Base-by-base conservation (phyloP, 495 filamentous ascomycete species). In the Niebla homalea region DNA sequence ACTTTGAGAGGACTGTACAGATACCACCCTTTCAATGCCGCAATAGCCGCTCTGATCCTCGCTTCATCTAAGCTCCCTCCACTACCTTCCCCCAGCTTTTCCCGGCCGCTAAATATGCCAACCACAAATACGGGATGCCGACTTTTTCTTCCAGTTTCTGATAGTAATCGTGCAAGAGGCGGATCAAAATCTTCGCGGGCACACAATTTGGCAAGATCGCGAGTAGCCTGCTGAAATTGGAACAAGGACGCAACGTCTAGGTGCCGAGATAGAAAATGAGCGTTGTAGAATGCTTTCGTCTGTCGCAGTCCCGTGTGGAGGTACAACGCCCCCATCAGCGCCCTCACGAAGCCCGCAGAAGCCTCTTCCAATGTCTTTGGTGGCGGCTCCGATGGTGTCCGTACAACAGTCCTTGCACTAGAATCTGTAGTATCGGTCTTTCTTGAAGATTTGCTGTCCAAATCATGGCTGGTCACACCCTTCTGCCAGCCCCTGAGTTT, bases 111-210 rank as follows among this genome's bases (percentile, higher is more conserved):
- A 70, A 81, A 98, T 49, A 97, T 87, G 21, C 90, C 93, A 14
- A 98, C 87, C n/a, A 94, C 78, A 59, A 85, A 97, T 35, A 97
- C 92, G 8, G 92, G 90, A 55, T 81, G 78, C 60, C 85, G 76
- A 55, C 79, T 87, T 57, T 71, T 63, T 48, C 93, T 77, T 60
- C 92, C 92, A 15, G 92, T 94, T 70, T 98, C 92, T 52, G 77
- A 81, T 45, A 93, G 70, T 37, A 97, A 74, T 46, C 89, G 77
- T 29, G 92, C 92, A 18, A 95, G 79, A 5, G 93, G 93, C 0
- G 75, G 64, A 51, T 90, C 87, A 66, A 97, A 96, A 54, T 82
- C 81, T 68, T 98, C 92, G 32, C 92, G 74, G 19, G 76, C 80
- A 64, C 92, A 97, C 22, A 98, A 71, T 43, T 77, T 69, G 42